Evolutionary conservation across 164 flowering plant genomes (phyloP).

Genomic region (Chimonanthus praecox): DNA sequence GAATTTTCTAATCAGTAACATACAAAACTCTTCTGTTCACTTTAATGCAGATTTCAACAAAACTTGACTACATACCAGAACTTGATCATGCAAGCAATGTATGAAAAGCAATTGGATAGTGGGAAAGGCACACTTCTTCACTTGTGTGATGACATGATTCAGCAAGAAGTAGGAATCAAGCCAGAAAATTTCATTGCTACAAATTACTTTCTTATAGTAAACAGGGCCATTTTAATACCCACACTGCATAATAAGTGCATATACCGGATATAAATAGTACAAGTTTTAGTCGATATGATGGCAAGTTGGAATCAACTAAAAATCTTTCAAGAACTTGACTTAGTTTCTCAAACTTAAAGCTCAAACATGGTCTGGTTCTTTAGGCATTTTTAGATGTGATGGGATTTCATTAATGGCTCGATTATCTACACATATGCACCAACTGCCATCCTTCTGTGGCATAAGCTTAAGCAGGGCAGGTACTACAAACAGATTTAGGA

Average conservation of each 20-base stretch:
- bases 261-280: no score
- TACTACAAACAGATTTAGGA: no score
- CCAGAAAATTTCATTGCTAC: background rate
- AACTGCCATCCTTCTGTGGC: no score
- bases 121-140: slow-evolving; percentile 97
- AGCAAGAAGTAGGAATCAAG: slow-evolving; percentile 76
- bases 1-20: background rate
- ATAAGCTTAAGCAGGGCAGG: no score
- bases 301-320: no score
- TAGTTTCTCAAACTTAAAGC: no score
- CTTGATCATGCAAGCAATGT: slow-evolving; percentile 89
- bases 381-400: no score
- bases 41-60: slow-evolving; percentile 59
- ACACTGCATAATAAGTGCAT: background rate
- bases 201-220: background rate
- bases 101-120: slow-evolving; percentile 95
- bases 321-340: no score
- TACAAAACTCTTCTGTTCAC: slow-evolving; percentile 1
- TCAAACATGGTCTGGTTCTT: no score
- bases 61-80: slow-evolving; percentile 85
- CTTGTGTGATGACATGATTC: slow-evolving; percentile 95
- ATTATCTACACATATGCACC: no score
- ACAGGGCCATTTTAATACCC: background rate
- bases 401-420: no score
- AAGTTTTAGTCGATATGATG: no score